phyloP scores from a whole-genome alignment of 2,329 filamentous ascomycete species.

The Leptosphaerulina australis region DNA sequence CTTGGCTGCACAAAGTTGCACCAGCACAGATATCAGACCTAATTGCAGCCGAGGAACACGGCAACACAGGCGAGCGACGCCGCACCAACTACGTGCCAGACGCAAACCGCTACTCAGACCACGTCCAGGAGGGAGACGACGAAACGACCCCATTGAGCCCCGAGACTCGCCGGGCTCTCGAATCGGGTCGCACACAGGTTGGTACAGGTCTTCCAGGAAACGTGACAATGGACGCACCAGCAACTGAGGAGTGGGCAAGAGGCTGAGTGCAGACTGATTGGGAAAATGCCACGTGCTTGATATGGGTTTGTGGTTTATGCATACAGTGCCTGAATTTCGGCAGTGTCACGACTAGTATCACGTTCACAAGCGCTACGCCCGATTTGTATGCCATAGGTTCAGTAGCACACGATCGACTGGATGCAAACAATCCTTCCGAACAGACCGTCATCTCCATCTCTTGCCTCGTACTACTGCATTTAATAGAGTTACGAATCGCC shows the following conservation, averaged over 20 bases:
- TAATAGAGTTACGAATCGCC: no score
- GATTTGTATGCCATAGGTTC: not conserved
- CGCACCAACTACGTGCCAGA: constrained; percentile 42
- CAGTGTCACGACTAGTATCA: not conserved
- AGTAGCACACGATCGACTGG: no score
- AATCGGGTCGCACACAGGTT: constrained; percentile 26
- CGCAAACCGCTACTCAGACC: constrained; percentile 38
- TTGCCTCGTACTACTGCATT: no score
- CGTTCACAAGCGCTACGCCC: not conserved
- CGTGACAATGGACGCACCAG: constrained; percentile 24
- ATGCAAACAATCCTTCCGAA: no score
- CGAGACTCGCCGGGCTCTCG: constrained; percentile 26
- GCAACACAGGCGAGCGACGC: constrained; percentile 26
- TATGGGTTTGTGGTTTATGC: not conserved
- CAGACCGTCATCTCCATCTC: not conserved
- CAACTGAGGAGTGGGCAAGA: constrained; percentile 36
- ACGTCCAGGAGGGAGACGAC: constrained; percentile 34
- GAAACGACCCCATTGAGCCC: constrained; percentile 8
- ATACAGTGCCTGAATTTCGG: no score
- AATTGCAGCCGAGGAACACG: constrained; percentile 39
- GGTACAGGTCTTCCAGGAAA: constrained; percentile 27
- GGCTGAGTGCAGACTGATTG: not conserved
- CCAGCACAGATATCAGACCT: constrained; percentile 43
- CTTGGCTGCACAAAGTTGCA: constrained; percentile 40
- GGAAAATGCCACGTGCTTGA: not conserved